Evolutionary conservation across 495 filamentous ascomycete species (phyloP), one percentile per base, ranked within the genome.

Genomic region (Darksidea phi): DNA sequence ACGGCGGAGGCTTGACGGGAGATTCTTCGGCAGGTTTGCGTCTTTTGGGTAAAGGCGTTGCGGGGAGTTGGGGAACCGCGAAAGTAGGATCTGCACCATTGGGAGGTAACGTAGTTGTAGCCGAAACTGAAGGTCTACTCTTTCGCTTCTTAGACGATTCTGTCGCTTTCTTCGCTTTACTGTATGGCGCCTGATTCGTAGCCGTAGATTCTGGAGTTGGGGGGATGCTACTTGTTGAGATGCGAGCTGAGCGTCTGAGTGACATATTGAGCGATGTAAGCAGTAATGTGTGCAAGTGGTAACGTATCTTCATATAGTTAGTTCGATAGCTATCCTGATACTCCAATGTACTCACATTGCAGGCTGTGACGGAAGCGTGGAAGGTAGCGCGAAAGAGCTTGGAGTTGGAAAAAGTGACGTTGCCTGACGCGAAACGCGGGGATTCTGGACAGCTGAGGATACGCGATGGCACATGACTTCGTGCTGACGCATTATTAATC

Each of bases 381-480:
- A 41, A 17, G 6, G 26, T 21, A 34, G 57, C 34, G 13, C 23
- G 38, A 37, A 11, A 24, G n/a, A 56, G 57, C 59, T 56, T 62
- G 34, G 21, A 50, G 43, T 37, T 21, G 8, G 28, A 23, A 21
- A 28, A 41, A 15, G 18, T 34, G 54, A 43, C 56, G 49, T 15
- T 43, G 41, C 38, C 48, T 57, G 54, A 54, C 56, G 55, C 48
- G 49, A 45, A 38, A 25, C 6, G 41, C 38, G 10, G 47, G 49
- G 50, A 34, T 48, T 24, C n/a, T 21, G 12, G 26, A n/a, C 3
- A 6, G 3, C 36, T 36, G 50, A n/a, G n/a, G n/a, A 25, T n/a
- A 49, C 63, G 48, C 57, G 62, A 61, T 57, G 51, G 50, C 63
- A 66, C 63, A 61, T 66, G 63, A 61, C 43, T 41, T 28, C 63